phyloP scores from a whole-genome alignment of 2,329 filamentous ascomycete species.

The Colletotrichum limetticola region DNA sequence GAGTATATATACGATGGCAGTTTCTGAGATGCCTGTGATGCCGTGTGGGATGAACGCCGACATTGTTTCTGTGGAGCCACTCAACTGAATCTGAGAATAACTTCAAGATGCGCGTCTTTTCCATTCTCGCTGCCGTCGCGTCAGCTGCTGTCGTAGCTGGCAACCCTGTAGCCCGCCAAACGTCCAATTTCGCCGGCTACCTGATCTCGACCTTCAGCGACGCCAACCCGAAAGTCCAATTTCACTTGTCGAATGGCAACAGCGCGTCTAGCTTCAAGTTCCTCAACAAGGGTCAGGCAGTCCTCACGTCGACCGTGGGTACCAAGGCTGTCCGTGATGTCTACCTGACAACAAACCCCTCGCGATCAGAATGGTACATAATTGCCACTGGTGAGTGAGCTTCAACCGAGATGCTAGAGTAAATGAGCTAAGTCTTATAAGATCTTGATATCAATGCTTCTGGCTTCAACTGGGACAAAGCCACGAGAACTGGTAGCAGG shows the following conservation, averaged over 20 bases:
- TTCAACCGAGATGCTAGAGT: background rate
- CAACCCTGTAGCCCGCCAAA: no score
- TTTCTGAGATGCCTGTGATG: background rate
- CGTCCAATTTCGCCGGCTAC: constrained; percentile 43
- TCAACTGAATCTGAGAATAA: no score
- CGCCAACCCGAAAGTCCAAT: constrained; percentile 44
- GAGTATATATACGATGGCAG: background rate
- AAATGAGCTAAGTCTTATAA: constrained; percentile 5
- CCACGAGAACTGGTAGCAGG: constrained; percentile 47
- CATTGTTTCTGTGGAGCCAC: no score
- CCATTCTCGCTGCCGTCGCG: no score
- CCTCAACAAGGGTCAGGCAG: constrained; percentile 44
- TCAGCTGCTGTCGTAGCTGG: no score
- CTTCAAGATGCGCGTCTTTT: no score
- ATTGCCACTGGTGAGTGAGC: constrained; percentile 46
- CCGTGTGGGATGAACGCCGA: background rate
- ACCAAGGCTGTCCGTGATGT: constrained; percentile 48
- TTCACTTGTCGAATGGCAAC: constrained; percentile 46
- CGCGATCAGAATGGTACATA: constrained; percentile 46
- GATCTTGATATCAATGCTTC: constrained; percentile 48
- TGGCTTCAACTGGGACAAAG: constrained; percentile 49
- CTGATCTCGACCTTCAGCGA: constrained; percentile 50
- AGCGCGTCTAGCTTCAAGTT: constrained; percentile 45
- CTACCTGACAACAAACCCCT: constrained; percentile 46
- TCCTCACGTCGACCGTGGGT: constrained; percentile 46